These are phyloP conservation scores for Neospermospora avenae DNA, from an alignment of 2,329 filamentous ascomycete genomes.

Conservation along the genomic window DNA sequence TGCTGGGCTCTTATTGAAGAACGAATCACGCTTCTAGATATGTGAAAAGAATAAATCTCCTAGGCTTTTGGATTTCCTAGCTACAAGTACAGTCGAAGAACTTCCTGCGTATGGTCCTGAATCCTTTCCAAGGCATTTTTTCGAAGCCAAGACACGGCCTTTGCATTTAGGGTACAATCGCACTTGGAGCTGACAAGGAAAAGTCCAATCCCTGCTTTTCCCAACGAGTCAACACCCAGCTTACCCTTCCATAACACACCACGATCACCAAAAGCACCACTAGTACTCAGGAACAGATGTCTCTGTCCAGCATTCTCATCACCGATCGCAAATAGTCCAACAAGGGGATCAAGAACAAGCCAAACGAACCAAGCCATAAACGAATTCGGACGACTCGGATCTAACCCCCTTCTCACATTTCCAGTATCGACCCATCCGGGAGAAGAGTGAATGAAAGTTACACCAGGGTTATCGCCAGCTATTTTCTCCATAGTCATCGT, in stretches of 20 bases:
- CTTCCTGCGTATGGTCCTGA: not conserved
- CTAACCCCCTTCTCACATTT: slow-evolving; percentile 30
- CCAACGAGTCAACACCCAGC: not conserved
- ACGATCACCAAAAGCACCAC: not conserved
- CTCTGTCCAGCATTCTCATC: not conserved
- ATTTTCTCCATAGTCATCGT: slow-evolving; percentile 46
- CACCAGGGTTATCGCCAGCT: slow-evolving; percentile 40
- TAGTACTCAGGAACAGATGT: not conserved
- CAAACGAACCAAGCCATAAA: not conserved
- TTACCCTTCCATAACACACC: not conserved
- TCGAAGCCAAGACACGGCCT: not conserved
- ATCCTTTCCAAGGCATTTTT: not conserved
- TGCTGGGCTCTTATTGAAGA: too few species aligned
- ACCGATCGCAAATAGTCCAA: too few species aligned
- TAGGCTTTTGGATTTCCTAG: too few species aligned
- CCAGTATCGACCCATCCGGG: slow-evolving; percentile 30
- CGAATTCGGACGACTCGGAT: not conserved
- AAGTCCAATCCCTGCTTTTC: not conserved
- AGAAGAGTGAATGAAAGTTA: slow-evolving; percentile 38
- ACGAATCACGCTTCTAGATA: too few species aligned
- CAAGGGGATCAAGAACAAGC: not conserved
- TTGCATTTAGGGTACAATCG: not conserved
- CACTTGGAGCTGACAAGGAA: not conserved
- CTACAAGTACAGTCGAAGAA: not conserved
- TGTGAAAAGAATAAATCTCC: too few species aligned